Conservation (phyloP, 805 yeast species). For the Wickerhamiella sergipiensis region DNA sequence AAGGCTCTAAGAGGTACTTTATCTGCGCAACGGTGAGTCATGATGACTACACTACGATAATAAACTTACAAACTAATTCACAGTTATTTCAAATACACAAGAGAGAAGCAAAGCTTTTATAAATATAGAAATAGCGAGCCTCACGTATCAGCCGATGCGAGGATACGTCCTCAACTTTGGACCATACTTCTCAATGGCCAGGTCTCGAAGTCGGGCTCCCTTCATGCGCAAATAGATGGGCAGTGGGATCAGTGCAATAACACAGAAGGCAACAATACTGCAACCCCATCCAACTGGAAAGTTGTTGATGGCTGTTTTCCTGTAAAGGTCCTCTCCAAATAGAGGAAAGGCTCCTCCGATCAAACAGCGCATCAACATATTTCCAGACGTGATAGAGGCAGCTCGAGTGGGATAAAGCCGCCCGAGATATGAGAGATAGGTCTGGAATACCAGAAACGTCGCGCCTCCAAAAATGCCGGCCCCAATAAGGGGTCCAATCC, state of each 20-base stretch:
- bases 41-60: too few relatives aligned
- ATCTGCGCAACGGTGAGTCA: too few relatives aligned
- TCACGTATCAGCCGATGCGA: neutral
- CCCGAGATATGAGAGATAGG: conserved; percentile 36
- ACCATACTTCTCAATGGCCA: conserved; percentile 11
- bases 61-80: too few relatives aligned
- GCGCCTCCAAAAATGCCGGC: conserved; percentile 29
- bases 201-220: conserved; percentile 8
- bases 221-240: conserved; percentile 19
- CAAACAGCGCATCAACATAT: conserved; percentile 35
- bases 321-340: conserved; percentile 47
- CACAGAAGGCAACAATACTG: conserved; percentile 32
- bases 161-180: neutral
- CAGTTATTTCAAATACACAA: too few relatives aligned
- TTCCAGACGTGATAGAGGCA: conserved; percentile 49
- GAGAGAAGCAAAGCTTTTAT: neutral
- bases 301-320: conserved; percentile 25
- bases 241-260: conserved; percentile 36
- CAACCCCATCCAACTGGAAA: conserved; percentile 54
- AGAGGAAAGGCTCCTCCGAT: conserved; percentile 49
- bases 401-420: conserved; percentile 35
- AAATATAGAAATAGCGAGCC: too few relatives aligned
- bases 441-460: conserved; percentile 37
- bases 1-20: too few relatives aligned
- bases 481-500: conserved; percentile 40